Conservation (phyloP, 495 filamentous ascomycete species). For the Sporormia fimetaria region DNA sequence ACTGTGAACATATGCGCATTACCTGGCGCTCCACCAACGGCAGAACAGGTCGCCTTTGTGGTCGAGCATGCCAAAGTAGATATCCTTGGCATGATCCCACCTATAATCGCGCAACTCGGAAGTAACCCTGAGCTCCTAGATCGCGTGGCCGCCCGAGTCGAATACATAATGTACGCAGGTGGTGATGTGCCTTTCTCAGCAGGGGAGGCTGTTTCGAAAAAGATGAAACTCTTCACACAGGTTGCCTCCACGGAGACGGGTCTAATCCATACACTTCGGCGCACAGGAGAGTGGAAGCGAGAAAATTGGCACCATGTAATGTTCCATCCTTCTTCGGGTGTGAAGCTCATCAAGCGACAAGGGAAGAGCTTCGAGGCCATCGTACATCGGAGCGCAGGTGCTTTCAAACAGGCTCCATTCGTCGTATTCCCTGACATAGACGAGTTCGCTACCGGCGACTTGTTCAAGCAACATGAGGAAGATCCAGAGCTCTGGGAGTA, state of each 20-base stretch:
- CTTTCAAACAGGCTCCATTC: slow-evolving; percentile 2
- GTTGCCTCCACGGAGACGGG: slow-evolving; percentile 2
- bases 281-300: neutral
- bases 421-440: neutral
- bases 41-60: neutral
- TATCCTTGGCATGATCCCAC: neutral
- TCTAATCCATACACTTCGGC: slow-evolving; percentile 1
- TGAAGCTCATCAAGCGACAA: neutral
- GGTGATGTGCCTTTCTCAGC: slow-evolving; percentile 1
- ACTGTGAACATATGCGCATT: slow-evolving; percentile 1
- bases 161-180: neutral
- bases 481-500: slow-evolving; percentile 1
- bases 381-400: neutral
- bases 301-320: slow-evolving; percentile 2
- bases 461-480: neutral
- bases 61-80: slow-evolving; percentile 2
- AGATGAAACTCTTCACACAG: neutral
- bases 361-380: slow-evolving; percentile 1
- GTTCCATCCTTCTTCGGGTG: slow-evolving; percentile 1
- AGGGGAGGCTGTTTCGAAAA: neutral
- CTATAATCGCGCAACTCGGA: neutral
- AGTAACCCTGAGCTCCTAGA: neutral
- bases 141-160: neutral
- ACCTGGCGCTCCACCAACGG: neutral
- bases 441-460: neutral